Base-by-base conservation (phyloP, 2,329 filamentous ascomycete genomes). In the Ploettnerulaceae sp. region DNA sequence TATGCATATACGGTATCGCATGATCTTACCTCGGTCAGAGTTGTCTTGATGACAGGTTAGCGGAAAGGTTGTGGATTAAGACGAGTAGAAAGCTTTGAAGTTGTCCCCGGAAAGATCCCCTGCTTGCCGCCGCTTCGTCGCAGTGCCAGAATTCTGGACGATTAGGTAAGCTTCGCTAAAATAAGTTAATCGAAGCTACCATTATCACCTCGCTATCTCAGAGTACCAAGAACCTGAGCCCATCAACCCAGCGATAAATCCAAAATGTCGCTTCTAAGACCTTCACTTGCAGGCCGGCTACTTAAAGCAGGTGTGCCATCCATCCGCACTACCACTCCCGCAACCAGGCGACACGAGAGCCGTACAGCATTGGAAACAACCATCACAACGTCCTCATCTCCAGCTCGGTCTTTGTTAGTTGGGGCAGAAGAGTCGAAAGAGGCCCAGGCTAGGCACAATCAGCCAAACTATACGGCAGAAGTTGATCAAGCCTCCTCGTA, bases 401-500 rank as follows among this genome's bases (percentile, higher is more conserved):
- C 55, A 51, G 32, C 58, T 51, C 41, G 37, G 31, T 42, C 55
- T 20, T 44, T 47, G n/a, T 17, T 53, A 32, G 49, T 40, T 18
- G 51, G 46, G 33, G 37, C 49, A 25, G 43, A 28, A 31, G 48
- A 52, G 21, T 14, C 43, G 5, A 55, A 56, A 29, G 48, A 55
- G 32, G 32, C 40, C 7, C 11, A 48, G 31, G 45, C 46, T 7
- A 55, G 47, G 43, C 53, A 58, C 34, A 64, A 93, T 66, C 76
- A 86, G 60, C 89, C 88, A 51, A 84, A 95, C 65, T 96, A 94
- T 67, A 76, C 77, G 56, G 84, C 84, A 33, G 82, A 82, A 40
- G 76, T 86, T 60, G 91, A 97, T 69, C 90, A 89, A 70, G 86
- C 86, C 54, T 94, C 89, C 56, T 96, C 90, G 90, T 96, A 78